These are phyloP conservation scores for Fusarium illudens DNA, from an alignment of 2,329 filamentous ascomycete species.

Conservation along the genomic window DNA sequence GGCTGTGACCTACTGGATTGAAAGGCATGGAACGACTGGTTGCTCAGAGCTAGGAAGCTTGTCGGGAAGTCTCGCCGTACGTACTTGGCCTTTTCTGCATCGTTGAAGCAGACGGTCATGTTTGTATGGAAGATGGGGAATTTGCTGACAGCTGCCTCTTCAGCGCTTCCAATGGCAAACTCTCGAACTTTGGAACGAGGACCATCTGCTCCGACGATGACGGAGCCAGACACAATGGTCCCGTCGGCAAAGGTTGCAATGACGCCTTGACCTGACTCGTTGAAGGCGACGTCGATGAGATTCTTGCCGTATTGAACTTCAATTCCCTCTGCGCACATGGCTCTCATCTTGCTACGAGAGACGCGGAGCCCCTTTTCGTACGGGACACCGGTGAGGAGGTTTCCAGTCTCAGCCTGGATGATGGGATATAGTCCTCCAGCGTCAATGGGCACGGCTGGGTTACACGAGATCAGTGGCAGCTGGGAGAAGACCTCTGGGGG, in stretches of 20 bases:
- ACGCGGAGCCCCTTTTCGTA: conserved; percentile 35
- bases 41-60: conserved; percentile 35
- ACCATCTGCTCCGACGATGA: conserved; percentile 34
- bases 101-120: conserved; percentile 36
- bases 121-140: conserved; percentile 40
- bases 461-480: conserved; percentile 32
- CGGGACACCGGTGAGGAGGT: conserved; percentile 27
- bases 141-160: conserved; percentile 31
- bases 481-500: conserved; percentile 24
- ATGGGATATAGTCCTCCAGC: conserved; percentile 34
- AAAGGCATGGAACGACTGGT: conserved; percentile 35
- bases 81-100: conserved; percentile 32
- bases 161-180: conserved; percentile 28
- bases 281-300: conserved; percentile 29
- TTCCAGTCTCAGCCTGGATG: conserved; percentile 34
- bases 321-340: conserved; percentile 29
- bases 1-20: conserved; percentile 26
- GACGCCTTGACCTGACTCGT: conserved; percentile 24
- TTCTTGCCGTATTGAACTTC: conserved; percentile 33
- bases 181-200: conserved; percentile 33
- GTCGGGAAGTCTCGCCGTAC: conserved; percentile 30
- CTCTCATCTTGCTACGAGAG: conserved; percentile 31
- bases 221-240: conserved; percentile 8
- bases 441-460: conserved; percentile 30
- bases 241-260: conserved; percentile 29